These are phyloP conservation scores for Penicillium longicatenatum DNA, from an alignment of 495 filamentous ascomycete genomes.

Conservation along the genomic window DNA sequence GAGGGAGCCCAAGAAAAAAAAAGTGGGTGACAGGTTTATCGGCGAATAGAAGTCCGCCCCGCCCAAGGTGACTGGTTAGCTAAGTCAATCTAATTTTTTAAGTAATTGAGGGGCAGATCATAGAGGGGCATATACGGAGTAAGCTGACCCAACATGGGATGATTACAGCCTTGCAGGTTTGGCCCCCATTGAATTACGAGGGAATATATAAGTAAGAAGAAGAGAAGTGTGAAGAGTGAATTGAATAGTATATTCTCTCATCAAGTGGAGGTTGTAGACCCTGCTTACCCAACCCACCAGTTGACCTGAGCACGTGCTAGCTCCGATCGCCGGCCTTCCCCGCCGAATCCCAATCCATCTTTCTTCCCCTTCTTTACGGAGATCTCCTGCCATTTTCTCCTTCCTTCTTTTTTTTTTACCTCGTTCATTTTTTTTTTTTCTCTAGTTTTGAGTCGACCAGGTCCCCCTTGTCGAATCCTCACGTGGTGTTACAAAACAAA, in stretches of 20 bases:
- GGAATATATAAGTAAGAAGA: neutral
- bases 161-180: neutral
- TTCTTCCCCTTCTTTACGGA: slow-evolving; percentile 13
- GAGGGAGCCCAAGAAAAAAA: slow-evolving; percentile 1
- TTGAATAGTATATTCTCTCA: neutral
- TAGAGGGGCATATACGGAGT: neutral
- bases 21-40: slow-evolving; percentile 6
- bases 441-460: neutral
- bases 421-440: slow-evolving; percentile 9
- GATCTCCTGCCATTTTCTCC: neutral
- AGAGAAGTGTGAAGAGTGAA: neutral
- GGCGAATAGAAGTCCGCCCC: slow-evolving; percentile 1
- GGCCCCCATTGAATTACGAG: neutral
- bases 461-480: slow-evolving; percentile 6
- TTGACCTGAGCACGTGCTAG: slow-evolving; percentile 27
- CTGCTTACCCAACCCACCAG: slow-evolving; percentile 1
- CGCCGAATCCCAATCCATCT: slow-evolving; percentile 15
- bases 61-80: neutral
- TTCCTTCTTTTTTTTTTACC: slow-evolving; percentile 3
- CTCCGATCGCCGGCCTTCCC: slow-evolving; percentile 32
- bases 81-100: neutral
- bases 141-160: neutral
- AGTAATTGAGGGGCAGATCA: slow-evolving; percentile 2
- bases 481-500: slow-evolving; percentile 10
- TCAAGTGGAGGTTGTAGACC: neutral